Conservation (phyloP, 768 basidiomycete genomes). For the Ramaria sp. region DNA sequence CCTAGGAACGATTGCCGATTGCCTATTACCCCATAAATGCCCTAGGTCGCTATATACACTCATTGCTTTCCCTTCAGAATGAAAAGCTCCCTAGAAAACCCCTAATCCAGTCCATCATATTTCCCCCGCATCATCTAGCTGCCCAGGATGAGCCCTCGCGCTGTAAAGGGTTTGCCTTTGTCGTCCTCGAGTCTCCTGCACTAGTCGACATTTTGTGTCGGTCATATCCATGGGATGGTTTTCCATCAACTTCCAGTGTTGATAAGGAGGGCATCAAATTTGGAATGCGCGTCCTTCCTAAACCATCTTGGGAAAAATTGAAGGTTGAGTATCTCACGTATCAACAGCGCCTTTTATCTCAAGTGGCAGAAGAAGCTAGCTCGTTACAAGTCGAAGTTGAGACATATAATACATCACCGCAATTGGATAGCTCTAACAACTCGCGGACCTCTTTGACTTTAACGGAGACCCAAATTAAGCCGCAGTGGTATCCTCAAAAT, state of each 20-base stretch:
- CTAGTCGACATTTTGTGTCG: constrained; percentile 33
- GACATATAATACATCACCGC: background rate
- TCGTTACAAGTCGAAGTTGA: background rate
- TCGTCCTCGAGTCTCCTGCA: constrained; percentile 35
- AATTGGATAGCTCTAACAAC: background rate
- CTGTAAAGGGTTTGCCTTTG: constrained; percentile 68
- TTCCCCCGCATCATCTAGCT: constrained; percentile 59
- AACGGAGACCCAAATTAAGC: background rate
- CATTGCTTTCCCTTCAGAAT: constrained; percentile 20
- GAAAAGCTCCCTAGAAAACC: background rate
- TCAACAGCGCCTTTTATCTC: constrained; percentile 41
- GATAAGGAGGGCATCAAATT: constrained; percentile 35
- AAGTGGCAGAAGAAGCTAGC: background rate
- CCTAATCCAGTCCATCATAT: constrained; percentile 39
- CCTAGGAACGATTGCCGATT: constrained; percentile 61
- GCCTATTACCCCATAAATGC: constrained; percentile 39
- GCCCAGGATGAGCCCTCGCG: constrained; percentile 39
- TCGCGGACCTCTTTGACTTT: background rate
- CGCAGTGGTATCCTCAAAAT: constrained; percentile 36
- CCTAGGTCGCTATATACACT: constrained; percentile 34
- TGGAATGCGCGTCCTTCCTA: constrained; percentile 48
- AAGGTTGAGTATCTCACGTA: constrained; percentile 62
- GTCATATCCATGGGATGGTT: constrained; percentile 51
- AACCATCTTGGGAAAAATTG: constrained; percentile 49
- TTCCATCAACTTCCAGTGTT: background rate